Percentiles rank a stretch among this genome's conserved stretches.
These are phyloP conservation scores for Penicillium nordicum DNA, from an alignment of 2,329 filamentous ascomycete species.

Conservation along the genomic window DNA sequence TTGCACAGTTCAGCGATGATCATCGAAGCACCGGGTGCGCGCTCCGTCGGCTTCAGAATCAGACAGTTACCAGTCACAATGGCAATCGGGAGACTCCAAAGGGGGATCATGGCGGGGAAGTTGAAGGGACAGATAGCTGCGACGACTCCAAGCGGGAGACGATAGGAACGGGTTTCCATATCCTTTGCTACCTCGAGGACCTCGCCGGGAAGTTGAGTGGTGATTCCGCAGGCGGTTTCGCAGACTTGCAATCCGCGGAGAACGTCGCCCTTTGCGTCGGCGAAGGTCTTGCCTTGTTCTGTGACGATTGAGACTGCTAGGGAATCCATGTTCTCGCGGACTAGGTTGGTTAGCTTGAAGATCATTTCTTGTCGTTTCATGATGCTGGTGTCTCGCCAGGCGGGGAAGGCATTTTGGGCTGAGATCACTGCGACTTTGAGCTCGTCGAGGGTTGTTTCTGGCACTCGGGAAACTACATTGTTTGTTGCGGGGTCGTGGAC, in stretches of 20 bases:
- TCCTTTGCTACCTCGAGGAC: conserved; percentile 62
- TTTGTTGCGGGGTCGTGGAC: conserved; percentile 3
- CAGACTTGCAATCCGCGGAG: conserved; percentile 61
- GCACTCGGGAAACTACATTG: conserved; percentile 53
- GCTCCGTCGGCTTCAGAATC: conserved; percentile 60
- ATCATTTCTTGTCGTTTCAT: conserved; percentile 58
- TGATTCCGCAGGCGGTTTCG: conserved; percentile 62
- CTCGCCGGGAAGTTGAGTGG: conserved; percentile 59
- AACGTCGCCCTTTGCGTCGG: conserved; percentile 61
- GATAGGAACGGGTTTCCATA: conserved; percentile 63
- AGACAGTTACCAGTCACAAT: conserved; percentile 51
- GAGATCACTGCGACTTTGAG: conserved; percentile 56
- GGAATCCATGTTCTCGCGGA: conserved; percentile 60
- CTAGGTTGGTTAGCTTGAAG: conserved; percentile 60
- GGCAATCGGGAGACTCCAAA: conserved; percentile 2
- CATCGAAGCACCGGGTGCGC: conserved; percentile 58
- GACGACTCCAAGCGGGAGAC: conserved; percentile 59
- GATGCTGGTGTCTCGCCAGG: conserved; percentile 56
- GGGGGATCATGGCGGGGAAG: conserved; percentile 45
- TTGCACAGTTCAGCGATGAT: conserved; percentile 57
- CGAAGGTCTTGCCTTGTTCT: conserved; percentile 64
- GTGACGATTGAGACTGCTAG: conserved; percentile 60
- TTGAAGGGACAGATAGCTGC: conserved; percentile 63
- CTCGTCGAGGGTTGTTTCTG: conserved; percentile 58
- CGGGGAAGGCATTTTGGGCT: conserved; percentile 57